A percentile compares a stretch with the other conserved stretches of the same genome.
Conservation (phyloP, 1,284 basidiomycete species). For the Puccinia polysora region DNA sequence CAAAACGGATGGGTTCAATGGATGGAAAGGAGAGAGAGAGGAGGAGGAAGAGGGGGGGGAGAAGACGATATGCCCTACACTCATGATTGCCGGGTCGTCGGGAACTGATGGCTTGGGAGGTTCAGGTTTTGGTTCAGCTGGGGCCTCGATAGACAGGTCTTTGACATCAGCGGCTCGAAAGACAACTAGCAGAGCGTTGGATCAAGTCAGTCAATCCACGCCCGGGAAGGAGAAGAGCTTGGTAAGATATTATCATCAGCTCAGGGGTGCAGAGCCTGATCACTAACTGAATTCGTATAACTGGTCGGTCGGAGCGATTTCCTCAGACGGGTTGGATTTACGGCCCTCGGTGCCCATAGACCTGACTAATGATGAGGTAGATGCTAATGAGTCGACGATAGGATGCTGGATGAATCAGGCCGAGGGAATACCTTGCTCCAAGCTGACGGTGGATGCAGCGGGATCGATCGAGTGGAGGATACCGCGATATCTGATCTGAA, state of each 20-base stretch:
- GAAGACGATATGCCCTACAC: conserved; percentile 44
- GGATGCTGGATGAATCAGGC: no score
- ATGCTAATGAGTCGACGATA: no score
- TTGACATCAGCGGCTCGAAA: conserved; percentile 51
- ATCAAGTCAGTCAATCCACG: not conserved
- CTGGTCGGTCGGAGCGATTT: conserved; percentile 49
- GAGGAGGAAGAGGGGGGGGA: no score
- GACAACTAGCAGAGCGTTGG: conserved; percentile 47
- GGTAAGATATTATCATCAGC: not conserved
- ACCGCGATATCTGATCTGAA: no score
- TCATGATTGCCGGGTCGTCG: conserved; percentile 51
- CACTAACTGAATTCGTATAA: conserved; percentile 50
- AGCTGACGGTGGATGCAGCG: no score
- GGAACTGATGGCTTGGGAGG: conserved; percentile 42
- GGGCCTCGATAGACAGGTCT: conserved; percentile 51
- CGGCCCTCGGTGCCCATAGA: conserved; percentile 51
- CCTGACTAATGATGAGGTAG: no score
- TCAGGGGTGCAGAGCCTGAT: not conserved
- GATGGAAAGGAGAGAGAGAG: not conserved
- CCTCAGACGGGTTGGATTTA: conserved; percentile 48
- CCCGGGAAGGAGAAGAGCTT: not conserved
- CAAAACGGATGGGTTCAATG: not conserved
- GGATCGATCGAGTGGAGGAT: no score
- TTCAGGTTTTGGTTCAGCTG: conserved; percentile 44
- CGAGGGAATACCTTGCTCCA: no score